A percentile compares a stretch with the other conserved stretches of the same genome.
Evolutionary conservation across 305 asterid genomes (phyloP).

Genomic region (Solanum hybrid): DNA sequence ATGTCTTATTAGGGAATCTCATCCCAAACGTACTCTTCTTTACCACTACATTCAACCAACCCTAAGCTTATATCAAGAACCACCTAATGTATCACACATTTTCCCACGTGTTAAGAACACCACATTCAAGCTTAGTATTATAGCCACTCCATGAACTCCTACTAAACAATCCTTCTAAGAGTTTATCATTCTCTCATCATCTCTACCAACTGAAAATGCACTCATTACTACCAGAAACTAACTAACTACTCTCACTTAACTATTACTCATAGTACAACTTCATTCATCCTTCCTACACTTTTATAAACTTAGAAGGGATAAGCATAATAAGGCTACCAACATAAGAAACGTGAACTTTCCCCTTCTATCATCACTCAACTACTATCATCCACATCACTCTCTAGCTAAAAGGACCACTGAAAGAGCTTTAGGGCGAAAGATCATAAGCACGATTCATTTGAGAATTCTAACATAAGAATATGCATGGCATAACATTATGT

Average conservation of each 20-base stretch:
- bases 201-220: background rate
- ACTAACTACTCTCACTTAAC: background rate
- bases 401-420: background rate
- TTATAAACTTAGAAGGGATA: background rate
- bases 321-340: background rate
- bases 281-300: background rate
- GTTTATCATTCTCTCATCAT: background rate
- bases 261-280: background rate
- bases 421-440: background rate
- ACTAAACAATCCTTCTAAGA: background rate
- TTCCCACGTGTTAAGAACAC: background rate
- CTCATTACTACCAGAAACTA: background rate
- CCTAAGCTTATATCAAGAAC: background rate
- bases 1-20: background rate
- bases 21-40: background rate
- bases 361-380: background rate
- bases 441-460: background rate
- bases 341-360: background rate
- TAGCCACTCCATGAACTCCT: background rate
- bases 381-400: background rate
- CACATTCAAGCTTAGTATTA: background rate
- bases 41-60: background rate
- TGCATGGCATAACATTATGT: background rate
- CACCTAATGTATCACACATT: background rate
- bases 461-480: background rate